Evolutionary conservation across 441 rosid species (phyloP), one percentile per base, ranked within the genome.

Genomic region (Raphanus hybrid): DNA sequence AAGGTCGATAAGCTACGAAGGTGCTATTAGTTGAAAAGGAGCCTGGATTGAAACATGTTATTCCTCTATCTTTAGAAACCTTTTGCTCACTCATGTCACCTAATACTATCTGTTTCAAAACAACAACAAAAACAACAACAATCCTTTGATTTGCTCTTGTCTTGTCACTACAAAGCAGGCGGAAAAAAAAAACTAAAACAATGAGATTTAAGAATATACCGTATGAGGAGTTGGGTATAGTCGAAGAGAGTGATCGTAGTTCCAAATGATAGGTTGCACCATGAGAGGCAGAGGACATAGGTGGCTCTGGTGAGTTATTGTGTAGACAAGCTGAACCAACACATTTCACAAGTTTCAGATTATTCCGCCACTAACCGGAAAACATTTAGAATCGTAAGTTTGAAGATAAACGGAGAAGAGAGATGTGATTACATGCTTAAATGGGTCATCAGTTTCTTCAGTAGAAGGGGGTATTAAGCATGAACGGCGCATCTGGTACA

Each of bases 251-350:
- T 93, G 98, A 75, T 93, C 99, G 26, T 88, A 96, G 76, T 93
- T 96, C 99, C 99, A 96, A 67, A 93, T 90, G 60, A 96, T 83
- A 41, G 98, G 97, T 75, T 93, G 99, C 65, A 88, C 88, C 68
- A 88, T 80, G 26, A 96, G 97, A 82, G 98, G 99, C 37, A 96
- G 86, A 23, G 97, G 99, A 39, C 99, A 92, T 60, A 96, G 87
- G 82, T 96, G 99, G 84, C 99, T 90, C 79, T 96, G 98, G 83
- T 93, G 97, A 14, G 86, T 90, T 88, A 96, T 89, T 58, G 99
- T 90, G 69, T 93, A 96, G 71, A 96, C 90, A 73, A 96, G 89
- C 99, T 96, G 97, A 77, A 87, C 37, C 50, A 72, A 67, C 58
- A 29, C 5, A 29, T 29, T 29, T 3, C 32, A 29, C 32, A 14